These are phyloP conservation scores for Aspergillus phoenicis DNA, from an alignment of 2,329 filamentous ascomycete species.

Conservation along the genomic window DNA sequence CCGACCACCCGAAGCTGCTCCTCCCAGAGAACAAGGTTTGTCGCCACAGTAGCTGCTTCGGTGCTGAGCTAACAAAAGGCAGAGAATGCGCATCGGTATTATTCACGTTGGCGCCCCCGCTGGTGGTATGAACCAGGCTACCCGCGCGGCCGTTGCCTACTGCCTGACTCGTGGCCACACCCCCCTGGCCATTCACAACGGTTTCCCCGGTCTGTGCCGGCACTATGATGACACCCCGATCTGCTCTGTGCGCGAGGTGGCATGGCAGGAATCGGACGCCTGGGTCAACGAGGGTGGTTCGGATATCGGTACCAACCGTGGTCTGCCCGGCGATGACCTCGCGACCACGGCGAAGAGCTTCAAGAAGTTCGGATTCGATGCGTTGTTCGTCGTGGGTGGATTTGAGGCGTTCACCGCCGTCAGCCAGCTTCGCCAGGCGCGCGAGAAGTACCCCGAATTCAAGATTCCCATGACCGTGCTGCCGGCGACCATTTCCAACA, in stretches of 20 bases:
- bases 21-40: conserved; percentile 71
- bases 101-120: conserved; percentile 96
- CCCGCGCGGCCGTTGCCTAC: conserved; percentile 89
- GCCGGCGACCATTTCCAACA: conserved; percentile 98
- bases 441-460: conserved; percentile 76
- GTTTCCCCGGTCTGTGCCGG: conserved; percentile 88
- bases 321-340: conserved; percentile 85
- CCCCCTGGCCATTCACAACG: conserved; percentile 90
- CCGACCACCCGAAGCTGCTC: conserved; percentile 68
- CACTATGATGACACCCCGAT: conserved; percentile 83
- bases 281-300: conserved; percentile 98
- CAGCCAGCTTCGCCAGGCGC: conserved; percentile 79
- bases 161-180: conserved; percentile 91
- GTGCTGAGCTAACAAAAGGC: conserved; percentile 32
- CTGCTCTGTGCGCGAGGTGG: conserved; percentile 79
- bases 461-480: conserved; percentile 90
- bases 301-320: conserved; percentile 96
- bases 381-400: conserved; percentile 86
- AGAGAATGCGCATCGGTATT: conserved; percentile 91
- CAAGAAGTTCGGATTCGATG: conserved; percentile 84
- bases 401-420: conserved; percentile 96
- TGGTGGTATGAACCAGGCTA: conserved; percentile 97
- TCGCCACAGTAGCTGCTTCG: conserved; percentile 1
- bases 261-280: conserved; percentile 90
- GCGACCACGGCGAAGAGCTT: conserved; percentile 80